Percentiles rank a stretch among this genome's conserved stretches.
phyloP scores from a whole-genome alignment of 1,139 yeast species.

The Candida tropicalis region DNA sequence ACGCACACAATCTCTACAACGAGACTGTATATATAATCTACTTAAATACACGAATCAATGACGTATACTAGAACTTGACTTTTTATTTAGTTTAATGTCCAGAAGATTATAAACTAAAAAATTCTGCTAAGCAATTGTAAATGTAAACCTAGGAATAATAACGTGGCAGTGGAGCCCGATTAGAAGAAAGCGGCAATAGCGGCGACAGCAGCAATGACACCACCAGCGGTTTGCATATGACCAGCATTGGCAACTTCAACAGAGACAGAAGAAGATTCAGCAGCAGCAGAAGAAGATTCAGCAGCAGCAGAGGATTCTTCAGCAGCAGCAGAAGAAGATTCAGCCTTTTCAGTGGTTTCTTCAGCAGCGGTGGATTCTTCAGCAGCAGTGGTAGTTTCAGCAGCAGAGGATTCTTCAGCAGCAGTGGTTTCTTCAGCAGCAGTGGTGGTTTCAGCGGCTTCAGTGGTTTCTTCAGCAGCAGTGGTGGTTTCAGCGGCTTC shows the following conservation, averaged over 20 bases:
- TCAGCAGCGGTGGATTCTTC: constrained; percentile 5
- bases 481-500: constrained; percentile 5
- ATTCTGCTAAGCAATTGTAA: too few species aligned
- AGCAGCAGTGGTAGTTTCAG: constrained; percentile 7
- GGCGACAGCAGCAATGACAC: constrained; percentile 17
- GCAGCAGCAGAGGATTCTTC: constrained; percentile 8
- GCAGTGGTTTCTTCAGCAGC: constrained; percentile 9
- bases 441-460: constrained; percentile 7
- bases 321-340: constrained; percentile 8
- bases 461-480: constrained; percentile 10
- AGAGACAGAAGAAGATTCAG: constrained; percentile 8
- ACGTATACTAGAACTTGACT: too few species aligned
- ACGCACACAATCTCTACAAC: too few species aligned
- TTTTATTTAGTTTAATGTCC: too few species aligned
- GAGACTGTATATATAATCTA: too few species aligned
- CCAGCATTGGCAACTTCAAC: constrained; percentile 11
- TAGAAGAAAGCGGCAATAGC: constrained; percentile 14
- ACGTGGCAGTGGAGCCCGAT: too few species aligned
- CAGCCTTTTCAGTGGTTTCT: constrained; percentile 9
- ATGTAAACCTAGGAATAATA: too few species aligned
- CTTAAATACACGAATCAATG: too few species aligned
- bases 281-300: constrained; percentile 7
- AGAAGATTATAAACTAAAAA: too few species aligned
- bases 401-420: constrained; percentile 7
- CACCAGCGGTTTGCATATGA: constrained; percentile 14